Evolutionary conservation across 257 asterid species (phyloP), one percentile per base, ranked within the genome.

Genomic region (Vinca minor): DNA sequence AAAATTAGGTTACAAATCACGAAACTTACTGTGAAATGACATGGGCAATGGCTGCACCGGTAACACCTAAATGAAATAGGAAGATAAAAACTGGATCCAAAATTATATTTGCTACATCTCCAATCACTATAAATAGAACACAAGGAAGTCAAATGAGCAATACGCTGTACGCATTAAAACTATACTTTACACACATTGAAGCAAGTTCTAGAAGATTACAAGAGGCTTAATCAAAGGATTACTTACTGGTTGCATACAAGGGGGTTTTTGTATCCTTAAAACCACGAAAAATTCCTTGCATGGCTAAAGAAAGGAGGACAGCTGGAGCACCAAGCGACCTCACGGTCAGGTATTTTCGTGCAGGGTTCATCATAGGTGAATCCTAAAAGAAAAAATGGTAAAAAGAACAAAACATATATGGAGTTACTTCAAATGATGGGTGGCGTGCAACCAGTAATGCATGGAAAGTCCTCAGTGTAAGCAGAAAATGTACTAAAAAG

Each of bases 271-370:
- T 83, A 71, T 83, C 85, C 72, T 73, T 77, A 28, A 80, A 75
- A 20, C 88, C 85, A 59, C 84, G 82, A 52, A 83, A 82, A 41
- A 80, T 73, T 28, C 85, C 88, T 62, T 80, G 85, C 82, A 80
- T 80, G 47, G 82, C 80, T 66, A 83, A 78, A 35, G 88, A 80
- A 39, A 83, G 85, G 21, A 83, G 82, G 42, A 83, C 84, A 34
- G 85, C 88, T 1, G 88, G 88, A 49, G 88, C 81, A 28, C 88
- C 85, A 18, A 82, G 74, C 5, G 88, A 77, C 71, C 88, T 80
- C 71, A 83, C 64, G 14, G 71, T 71, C 42, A 77, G 76, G 75
- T 77, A 83, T 64, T 50, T 64, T 60, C 59, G 4, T 15, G 85
- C 85, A 55, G 85, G 84, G 28, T 38, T 62, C 58, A 75, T 73